Evolutionary conservation across 2,329 filamentous ascomycete species (phyloP), one percentile per base, ranked within the genome.

Genomic region (Exophiala xenobiotica): DNA sequence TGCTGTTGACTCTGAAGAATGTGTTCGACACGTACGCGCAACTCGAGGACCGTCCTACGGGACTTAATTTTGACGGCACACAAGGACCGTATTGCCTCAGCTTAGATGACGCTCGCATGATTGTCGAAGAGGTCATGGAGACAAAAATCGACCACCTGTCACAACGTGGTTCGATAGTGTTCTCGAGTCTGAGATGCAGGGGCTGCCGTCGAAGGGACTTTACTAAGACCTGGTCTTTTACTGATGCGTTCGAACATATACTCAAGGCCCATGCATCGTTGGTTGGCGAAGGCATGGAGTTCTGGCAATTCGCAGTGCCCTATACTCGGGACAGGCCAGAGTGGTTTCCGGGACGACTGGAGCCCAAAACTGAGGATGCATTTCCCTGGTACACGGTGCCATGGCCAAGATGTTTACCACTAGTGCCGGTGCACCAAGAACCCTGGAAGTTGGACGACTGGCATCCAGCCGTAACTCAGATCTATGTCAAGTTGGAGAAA

Each of bases 391-490:
- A 59, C 46, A 59, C 53, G 3, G 53, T 65, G 12, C 51, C 58
- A 12, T 69, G 67, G 67, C 62, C 67, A 11, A 48, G 52, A 24
- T 66, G 63, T 43, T 51, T 69, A 4, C 67, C 67, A 2, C 59
- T 65, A 9, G 57, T 66, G 6, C 63, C 67, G 4, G 41, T 37
- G 3, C 63, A 68, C 51, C 63, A 65, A 18, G 55, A 61, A 11
- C 43, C 61, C 3, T 61, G 54, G 7, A 31, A 50, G 14, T 29
- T 51, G 20, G 59, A 57, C 14, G 29, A 53, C 11, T 68, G 66
- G 66, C 54, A 67, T 45, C 62, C 63, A 4, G 51, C 62, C 18
- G 56, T 58, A 16, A 40, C 41, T 22, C 41, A 46, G 6, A 46
- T 57, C 4, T 64, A 61, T 40, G 18, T 56, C 2, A n/a, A 37